Conservation (phyloP, 108 stramenopile species). For the Pseudonitzschia multiseries region DNA sequence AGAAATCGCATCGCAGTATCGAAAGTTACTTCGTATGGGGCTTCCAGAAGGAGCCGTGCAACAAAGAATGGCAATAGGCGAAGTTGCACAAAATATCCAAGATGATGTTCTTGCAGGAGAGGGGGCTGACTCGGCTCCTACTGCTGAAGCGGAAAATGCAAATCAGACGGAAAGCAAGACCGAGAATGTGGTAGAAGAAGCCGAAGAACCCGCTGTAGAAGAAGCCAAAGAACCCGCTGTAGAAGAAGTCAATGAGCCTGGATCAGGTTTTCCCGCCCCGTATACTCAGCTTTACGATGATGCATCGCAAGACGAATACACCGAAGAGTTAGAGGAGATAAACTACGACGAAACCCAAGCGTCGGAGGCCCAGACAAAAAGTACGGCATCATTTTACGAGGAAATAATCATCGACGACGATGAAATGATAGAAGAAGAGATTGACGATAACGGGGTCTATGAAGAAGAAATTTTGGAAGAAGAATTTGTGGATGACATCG, state of each 20-base stretch:
- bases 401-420: constrained; percentile 6
- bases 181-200: neutral
- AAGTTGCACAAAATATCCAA: constrained; percentile 20
- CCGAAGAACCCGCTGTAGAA: neutral
- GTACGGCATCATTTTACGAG: constrained; percentile 3
- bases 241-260: neutral
- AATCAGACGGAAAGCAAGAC: neutral
- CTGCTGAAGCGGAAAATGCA: neutral
- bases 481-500: constrained; percentile 18
- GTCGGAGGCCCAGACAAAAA: neutral
- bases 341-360: neutral
- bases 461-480: constrained; percentile 21
- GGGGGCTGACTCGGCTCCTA: neutral
- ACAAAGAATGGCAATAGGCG: constrained; percentile 23
- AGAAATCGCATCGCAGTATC: constrained; percentile 17
- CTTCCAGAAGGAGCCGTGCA: constrained; percentile 28
- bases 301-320: neutral
- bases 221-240: neutral
- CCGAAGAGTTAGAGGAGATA: neutral
- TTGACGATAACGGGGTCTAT: constrained; percentile 17
- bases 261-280: neutral
- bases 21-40: constrained; percentile 23
- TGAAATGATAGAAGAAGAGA: constrained; percentile 14
- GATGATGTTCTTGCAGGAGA: constrained; percentile 25
- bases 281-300: too few relatives aligned